phyloP scores from a whole-genome alignment of 1,284 basidiomycete species.

The Fomes fomentarius region DNA sequence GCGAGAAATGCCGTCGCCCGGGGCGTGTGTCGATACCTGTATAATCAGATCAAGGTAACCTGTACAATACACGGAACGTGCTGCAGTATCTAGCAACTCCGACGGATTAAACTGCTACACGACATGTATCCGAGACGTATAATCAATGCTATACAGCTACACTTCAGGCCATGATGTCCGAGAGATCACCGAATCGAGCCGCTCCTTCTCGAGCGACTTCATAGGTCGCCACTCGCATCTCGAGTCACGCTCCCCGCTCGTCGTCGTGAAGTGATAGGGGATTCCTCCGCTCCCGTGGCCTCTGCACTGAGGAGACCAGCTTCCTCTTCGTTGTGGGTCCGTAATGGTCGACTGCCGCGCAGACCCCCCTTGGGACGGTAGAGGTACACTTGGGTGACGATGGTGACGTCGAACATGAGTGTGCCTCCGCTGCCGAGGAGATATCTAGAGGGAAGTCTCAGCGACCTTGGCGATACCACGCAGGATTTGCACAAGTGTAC shows the following conservation, averaged over 20 bases:
- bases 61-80: slow-evolving; percentile 7
- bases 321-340: slow-evolving; percentile 31
- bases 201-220: neutral
- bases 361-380: slow-evolving; percentile 40
- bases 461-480: neutral
- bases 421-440: slow-evolving; percentile 88
- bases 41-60: neutral
- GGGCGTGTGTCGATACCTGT: too few relatives aligned
- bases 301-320: slow-evolving; percentile 33
- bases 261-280: slow-evolving; percentile 28
- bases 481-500: slow-evolving; percentile 32
- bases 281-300: slow-evolving; percentile 30
- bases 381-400: slow-evolving; percentile 65
- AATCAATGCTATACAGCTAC: slow-evolving; percentile 2
- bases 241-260: slow-evolving; percentile 23
- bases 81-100: slow-evolving; percentile 13
- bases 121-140: neutral
- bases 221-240: neutral
- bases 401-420: slow-evolving; percentile 87
- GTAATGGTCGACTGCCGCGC: slow-evolving; percentile 27
- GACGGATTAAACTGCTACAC: slow-evolving; percentile 17
- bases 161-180: neutral
- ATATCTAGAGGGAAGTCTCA: slow-evolving; percentile 52
- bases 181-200: neutral
- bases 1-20: too few relatives aligned